phyloP scores from a whole-genome alignment of 225 moss, liverwort and hornwort species.

The Straminergon stramineum region DNA sequence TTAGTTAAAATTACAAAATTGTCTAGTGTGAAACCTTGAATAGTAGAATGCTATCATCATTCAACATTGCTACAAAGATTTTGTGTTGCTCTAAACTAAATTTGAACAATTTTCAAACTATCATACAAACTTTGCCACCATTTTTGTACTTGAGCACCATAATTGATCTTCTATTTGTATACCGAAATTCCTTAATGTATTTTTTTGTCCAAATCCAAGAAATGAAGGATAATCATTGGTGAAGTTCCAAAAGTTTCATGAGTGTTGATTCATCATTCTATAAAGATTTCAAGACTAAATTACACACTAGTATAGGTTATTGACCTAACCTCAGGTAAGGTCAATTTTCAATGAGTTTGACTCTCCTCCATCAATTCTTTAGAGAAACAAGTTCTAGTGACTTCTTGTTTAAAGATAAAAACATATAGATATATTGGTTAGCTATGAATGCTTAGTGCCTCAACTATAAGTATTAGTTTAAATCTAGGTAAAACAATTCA shows the following conservation, averaged over 20 bases:
- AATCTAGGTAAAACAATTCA: neutral
- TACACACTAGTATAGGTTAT: neutral
- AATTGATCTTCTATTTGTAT: neutral
- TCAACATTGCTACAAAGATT: neutral
- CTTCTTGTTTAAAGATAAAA: neutral
- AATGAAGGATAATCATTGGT: neutral
- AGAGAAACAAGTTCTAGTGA: neutral
- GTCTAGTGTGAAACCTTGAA: neutral
- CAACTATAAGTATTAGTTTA: neutral
- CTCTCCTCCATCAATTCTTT: neutral
- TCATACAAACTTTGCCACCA: neutral
- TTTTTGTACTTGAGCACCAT: accelerated
- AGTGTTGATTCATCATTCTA: neutral
- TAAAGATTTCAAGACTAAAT: neutral
- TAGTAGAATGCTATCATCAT: neutral
- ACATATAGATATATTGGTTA: neutral
- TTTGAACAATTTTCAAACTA: neutral
- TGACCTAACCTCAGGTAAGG: neutral
- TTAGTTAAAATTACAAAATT: neutral
- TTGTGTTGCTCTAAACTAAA: neutral
- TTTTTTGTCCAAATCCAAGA: neutral
- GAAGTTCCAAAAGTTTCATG: neutral
- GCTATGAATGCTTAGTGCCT: neutral
- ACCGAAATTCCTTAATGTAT: neutral
- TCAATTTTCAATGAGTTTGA: neutral